These are phyloP conservation scores for Boletus edulis DNA, from an alignment of 768 basidiomycete genomes.

Conservation along the genomic window DNA sequence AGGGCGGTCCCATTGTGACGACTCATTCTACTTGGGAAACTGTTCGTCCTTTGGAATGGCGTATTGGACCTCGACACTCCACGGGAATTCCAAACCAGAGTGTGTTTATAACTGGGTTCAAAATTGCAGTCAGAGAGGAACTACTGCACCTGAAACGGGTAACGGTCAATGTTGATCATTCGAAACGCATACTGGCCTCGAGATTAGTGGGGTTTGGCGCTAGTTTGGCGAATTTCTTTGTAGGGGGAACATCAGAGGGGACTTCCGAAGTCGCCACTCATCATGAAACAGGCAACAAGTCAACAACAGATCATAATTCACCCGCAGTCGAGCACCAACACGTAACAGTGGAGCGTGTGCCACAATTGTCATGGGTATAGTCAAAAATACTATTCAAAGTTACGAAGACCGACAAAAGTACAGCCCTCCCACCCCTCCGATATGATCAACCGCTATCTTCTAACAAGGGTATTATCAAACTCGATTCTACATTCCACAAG, in stretches of 20 bases:
- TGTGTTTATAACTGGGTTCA: conserved; percentile 25
- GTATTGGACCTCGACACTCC: conserved; percentile 1
- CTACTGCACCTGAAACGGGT: conserved; percentile 3
- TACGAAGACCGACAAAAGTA: background rate
- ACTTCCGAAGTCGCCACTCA: too few relatives aligned
- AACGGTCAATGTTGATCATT: background rate
- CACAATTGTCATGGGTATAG: too few relatives aligned
- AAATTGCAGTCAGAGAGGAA: conserved; percentile 8
- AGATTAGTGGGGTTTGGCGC: too few relatives aligned
- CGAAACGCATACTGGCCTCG: too few relatives aligned
- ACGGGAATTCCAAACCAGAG: conserved; percentile 13
- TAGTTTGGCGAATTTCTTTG: too few relatives aligned
- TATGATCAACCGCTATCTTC: conserved; percentile 10
- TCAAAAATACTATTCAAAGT: too few relatives aligned
- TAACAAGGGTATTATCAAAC: background rate
- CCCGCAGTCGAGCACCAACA: too few relatives aligned
- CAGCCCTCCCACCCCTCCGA: conserved; percentile 15
- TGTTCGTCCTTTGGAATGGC: conserved; percentile 9
- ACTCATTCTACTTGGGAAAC: conserved; percentile 15
- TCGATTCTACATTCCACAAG: background rate
- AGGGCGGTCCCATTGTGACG: background rate
- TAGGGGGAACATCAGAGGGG: too few relatives aligned
- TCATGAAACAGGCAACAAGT: too few relatives aligned
- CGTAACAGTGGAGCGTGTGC: too few relatives aligned
- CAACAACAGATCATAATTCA: too few relatives aligned